phyloP scores from a whole-genome alignment of 163 green algal genomes.

The Trebouxia gelatinosa region DNA sequence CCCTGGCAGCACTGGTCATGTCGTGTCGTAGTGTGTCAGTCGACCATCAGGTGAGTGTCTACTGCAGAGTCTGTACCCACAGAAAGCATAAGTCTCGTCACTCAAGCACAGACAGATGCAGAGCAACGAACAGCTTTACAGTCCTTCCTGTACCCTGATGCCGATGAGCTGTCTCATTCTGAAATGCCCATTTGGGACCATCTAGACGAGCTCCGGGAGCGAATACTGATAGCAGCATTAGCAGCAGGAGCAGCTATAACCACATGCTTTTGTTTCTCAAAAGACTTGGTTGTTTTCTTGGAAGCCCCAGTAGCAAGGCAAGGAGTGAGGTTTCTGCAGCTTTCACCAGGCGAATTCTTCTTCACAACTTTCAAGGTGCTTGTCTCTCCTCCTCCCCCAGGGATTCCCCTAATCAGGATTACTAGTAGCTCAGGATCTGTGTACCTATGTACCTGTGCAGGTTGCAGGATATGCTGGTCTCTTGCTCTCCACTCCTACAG shows the following conservation, averaged over 20 bases:
- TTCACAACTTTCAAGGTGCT: conserved; percentile 92
- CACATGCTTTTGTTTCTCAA: conserved; percentile 89
- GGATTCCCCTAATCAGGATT: no score
- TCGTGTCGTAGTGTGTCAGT: no score
- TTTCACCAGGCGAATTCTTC: conserved; percentile 98
- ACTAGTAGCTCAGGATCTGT: no score
- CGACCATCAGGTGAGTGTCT: no score
- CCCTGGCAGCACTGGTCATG: no score
- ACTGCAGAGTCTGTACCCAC: no score
- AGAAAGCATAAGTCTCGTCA: no score
- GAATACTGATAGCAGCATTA: conserved; percentile 73
- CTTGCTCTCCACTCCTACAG: conserved; percentile 84
- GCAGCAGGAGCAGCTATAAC: conserved; percentile 69
- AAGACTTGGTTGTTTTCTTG: conserved; percentile 95
- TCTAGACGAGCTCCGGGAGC: conserved; percentile 91
- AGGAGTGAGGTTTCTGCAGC: conserved; percentile 95
- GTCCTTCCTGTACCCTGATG: conserved; percentile 82
- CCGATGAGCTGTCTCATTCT: conserved; percentile 71
- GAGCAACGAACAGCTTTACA: conserved; percentile 58
- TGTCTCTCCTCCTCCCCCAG: no score
- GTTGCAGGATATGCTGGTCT: conserved; percentile 93
- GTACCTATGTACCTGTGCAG: no score
- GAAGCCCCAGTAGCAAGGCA: conserved; percentile 88
- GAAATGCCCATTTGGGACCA: conserved; percentile 92
- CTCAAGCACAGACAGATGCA: neutral